Percentiles rank a stretch among this genome's conserved stretches.
These are phyloP conservation scores for Eucalyptus erythrocorys DNA, from an alignment of 345 rosid species.

Conservation along the genomic window DNA sequence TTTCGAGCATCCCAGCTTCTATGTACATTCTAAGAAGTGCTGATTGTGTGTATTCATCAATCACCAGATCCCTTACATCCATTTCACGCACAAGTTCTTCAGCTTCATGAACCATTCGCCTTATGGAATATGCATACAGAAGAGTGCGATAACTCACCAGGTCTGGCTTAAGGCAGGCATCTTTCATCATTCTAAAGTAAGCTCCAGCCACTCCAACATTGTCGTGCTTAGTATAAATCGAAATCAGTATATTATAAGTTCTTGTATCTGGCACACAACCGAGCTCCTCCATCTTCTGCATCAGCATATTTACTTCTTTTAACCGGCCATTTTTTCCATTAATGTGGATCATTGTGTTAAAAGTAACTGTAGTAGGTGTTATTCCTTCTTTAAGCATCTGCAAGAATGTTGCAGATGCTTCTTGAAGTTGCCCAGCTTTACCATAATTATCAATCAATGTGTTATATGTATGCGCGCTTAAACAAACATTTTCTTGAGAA, in stretches of 20 bases:
- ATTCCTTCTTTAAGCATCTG: constrained; percentile 67
- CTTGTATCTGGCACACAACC: constrained; percentile 69
- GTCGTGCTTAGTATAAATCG: constrained; percentile 59
- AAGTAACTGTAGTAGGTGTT: constrained; percentile 78
- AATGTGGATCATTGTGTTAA: constrained; percentile 85
- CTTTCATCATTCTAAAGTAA: constrained; percentile 68
- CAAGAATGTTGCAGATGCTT: constrained; percentile 54
- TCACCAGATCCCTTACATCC: constrained; percentile 50
- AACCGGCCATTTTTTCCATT: constrained; percentile 63
- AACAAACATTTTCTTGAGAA: constrained; percentile 12
- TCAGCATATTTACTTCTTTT: constrained; percentile 51
- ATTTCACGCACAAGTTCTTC: constrained; percentile 62
- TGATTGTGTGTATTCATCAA: constrained; percentile 88
- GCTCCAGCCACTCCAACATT: constrained; percentile 38
- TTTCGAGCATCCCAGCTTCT: constrained; percentile 65
- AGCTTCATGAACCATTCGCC: constrained; percentile 68
- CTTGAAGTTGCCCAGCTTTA: constrained; percentile 63
- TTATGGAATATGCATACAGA: constrained; percentile 73
- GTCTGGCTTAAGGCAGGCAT: constrained; percentile 56
- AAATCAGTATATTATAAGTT: constrained; percentile 82
- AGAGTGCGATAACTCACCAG: constrained; percentile 80
- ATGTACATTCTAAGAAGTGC: constrained; percentile 81
- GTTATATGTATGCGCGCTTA: constrained; percentile 63
- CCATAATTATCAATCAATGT: constrained; percentile 90
- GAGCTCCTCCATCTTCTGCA: constrained; percentile 69